These are phyloP conservation scores for Trichophyton benhamiae DNA, from an alignment of 2,329 filamentous ascomycete species.

Conservation along the genomic window DNA sequence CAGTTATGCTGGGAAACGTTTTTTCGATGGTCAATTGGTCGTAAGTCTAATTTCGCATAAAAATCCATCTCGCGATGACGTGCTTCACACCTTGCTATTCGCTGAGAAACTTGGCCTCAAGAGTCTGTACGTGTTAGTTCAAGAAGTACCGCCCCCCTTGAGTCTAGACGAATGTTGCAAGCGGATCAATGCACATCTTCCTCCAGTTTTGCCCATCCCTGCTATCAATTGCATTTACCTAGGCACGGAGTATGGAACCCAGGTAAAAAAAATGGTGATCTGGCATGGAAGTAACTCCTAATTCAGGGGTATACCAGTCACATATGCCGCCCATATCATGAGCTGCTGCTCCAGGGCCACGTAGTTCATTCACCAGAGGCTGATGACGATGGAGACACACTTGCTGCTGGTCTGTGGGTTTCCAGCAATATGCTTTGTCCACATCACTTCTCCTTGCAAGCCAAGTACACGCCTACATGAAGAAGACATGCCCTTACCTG, in stretches of 20 bases:
- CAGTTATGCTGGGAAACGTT: background rate
- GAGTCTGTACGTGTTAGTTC: too few species aligned
- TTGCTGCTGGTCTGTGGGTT: background rate
- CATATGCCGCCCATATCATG: background rate
- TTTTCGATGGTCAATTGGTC: background rate
- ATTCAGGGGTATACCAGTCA: background rate
- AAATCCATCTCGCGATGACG: too few species aligned
- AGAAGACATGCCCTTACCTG: background rate
- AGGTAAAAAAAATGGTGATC: background rate
- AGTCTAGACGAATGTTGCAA: background rate
- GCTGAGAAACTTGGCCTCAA: too few species aligned
- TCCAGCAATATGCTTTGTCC: background rate
- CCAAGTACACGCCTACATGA: background rate
- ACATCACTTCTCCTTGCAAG: background rate
- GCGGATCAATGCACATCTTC: background rate
- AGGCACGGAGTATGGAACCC: background rate
- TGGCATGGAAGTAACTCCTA: background rate
- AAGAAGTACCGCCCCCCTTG: background rate
- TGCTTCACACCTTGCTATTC: too few species aligned
- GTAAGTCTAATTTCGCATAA: too few species aligned
- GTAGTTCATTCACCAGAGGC: background rate
- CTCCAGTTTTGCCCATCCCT: background rate
- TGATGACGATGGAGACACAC: too few species aligned
- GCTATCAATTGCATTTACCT: background rate
- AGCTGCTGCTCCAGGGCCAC: background rate